Base-by-base conservation (phyloP, 306 rosid species). In the Dicorynia guianensis region DNA sequence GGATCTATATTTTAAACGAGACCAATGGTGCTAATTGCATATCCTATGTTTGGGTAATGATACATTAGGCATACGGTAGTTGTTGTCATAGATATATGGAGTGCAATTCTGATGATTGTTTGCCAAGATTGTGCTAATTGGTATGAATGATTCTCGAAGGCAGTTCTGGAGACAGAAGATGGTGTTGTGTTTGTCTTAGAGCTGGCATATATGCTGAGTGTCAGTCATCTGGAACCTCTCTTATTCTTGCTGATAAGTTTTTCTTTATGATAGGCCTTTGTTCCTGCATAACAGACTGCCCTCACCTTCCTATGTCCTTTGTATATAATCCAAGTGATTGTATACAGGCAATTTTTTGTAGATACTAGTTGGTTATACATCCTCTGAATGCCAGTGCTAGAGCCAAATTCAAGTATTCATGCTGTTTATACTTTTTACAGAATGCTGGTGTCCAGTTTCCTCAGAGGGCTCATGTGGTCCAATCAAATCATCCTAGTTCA, bases 381-480 rank as follows among this genome's bases (percentile, higher is more conserved):
- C 40, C 49, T 70, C 68, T 69, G 63, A 63, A 34, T 64, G 52
- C 39, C 61, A 64, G 47, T 63, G 20, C 53, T 55, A 63, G 63
- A 63, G 7, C 25, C 42, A 6, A 76, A 59, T 13, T 68, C 52
- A 67, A 33, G 42, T 20, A 39, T 17, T 34, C 65, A 63, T 57
- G 48, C 48, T 76, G 34, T 67, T 71, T 79, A 62, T 69, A 40
- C 74, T 35, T 77, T 81, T 75, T 69, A 67, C 92, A 94, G 98
- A 92, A 82, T 87, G 93, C 97, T 36, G 97, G 98, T 65, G 91
- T 91, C 71, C 88, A 92, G 76, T 94, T 94, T 81, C 86, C 90
- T 72, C 93, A 87, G 86, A 80, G 93, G 74, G 84, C 86, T 49
- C 84, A 64, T 78, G 76, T 76, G 47, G 87, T 84, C 50, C 75